phyloP scores from a whole-genome alignment of 305 asterid species.

The Lippia alba region DNA sequence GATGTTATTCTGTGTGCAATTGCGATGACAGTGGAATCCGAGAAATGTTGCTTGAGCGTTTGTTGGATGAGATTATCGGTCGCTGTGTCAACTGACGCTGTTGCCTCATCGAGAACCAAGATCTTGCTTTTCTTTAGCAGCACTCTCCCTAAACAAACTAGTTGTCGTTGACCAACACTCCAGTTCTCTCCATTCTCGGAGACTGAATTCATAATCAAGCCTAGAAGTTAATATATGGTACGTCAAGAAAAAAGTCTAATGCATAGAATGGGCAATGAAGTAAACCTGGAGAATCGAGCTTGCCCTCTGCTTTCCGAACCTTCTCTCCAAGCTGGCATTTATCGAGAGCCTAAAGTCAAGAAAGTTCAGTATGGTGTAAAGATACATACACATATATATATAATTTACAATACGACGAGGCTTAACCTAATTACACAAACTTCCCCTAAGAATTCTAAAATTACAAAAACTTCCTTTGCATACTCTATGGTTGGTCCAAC shows the following conservation, averaged over 20 bases:
- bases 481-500: no score
- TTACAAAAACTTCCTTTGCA: no score
- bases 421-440: no score
- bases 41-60: conserved; percentile 57
- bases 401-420: no score
- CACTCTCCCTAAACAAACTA: conserved; percentile 76
- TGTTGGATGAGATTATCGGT: conserved; percentile 70
- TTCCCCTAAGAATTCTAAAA: no score
- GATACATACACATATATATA: background rate
- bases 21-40: conserved; percentile 58
- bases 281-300: conserved; percentile 65
- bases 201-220: conserved; percentile 39
- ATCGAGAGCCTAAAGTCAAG: conserved; percentile 52
- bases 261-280: background rate
- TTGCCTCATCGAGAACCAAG: conserved; percentile 76
- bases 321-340: conserved; percentile 76
- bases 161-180: conserved; percentile 79
- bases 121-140: conserved; percentile 66
- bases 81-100: conserved; percentile 78
- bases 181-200: conserved; percentile 77
- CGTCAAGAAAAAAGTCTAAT: background rate
- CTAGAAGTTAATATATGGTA: background rate
- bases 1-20: conserved; percentile 74
- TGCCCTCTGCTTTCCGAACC: conserved; percentile 62
- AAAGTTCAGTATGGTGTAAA: background rate